A percentile compares a stretch with the other conserved stretches of the same genome.
phyloP scores from a whole-genome alignment of 495 filamentous ascomycete genomes.

The Choiromyces venosus region DNA sequence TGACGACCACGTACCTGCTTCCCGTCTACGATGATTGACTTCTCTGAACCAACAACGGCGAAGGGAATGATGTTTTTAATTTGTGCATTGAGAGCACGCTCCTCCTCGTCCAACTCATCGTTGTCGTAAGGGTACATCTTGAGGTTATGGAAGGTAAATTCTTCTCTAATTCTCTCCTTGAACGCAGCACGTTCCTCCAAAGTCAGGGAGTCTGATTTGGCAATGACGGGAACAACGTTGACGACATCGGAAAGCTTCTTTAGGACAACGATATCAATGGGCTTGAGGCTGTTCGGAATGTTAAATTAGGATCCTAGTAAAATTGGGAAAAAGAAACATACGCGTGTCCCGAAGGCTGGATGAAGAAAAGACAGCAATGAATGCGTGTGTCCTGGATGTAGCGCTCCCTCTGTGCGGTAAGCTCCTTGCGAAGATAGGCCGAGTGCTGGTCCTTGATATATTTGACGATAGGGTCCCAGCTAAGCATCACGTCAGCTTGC shows the following conservation, averaged over 20 bases:
- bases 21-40: conserved; percentile 92
- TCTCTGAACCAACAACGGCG: conserved; percentile 95
- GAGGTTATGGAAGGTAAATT: conserved; percentile 98
- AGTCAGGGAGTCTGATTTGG: conserved; percentile 94
- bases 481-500: conserved; percentile 33
- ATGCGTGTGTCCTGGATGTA: conserved; percentile 99
- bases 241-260: conserved; percentile 99
- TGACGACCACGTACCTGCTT: conserved; percentile 97
- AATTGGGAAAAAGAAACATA: conserved; percentile 45
- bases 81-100: conserved; percentile 83
- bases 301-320: conserved; percentile 12
- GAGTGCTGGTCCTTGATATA: conserved; percentile 99
- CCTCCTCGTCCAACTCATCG: conserved; percentile 95
- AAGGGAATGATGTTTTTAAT: conserved; percentile 98
- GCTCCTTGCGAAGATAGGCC: conserved; percentile 98
- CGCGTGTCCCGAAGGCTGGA: conserved; percentile 95
- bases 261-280: conserved; percentile 97
- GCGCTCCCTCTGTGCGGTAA: conserved; percentile 97
- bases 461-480: conserved; percentile 94
- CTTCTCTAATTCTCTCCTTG: conserved; percentile 99
- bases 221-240: conserved; percentile 98
- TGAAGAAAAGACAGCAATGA: conserved; percentile 99
- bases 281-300: conserved; percentile 62
- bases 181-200: conserved; percentile 92
- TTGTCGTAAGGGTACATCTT: conserved; percentile 99